Evolutionary conservation across 1,284 basidiomycete species (phyloP).

Genomic region (Leccinum subatratum): DNA sequence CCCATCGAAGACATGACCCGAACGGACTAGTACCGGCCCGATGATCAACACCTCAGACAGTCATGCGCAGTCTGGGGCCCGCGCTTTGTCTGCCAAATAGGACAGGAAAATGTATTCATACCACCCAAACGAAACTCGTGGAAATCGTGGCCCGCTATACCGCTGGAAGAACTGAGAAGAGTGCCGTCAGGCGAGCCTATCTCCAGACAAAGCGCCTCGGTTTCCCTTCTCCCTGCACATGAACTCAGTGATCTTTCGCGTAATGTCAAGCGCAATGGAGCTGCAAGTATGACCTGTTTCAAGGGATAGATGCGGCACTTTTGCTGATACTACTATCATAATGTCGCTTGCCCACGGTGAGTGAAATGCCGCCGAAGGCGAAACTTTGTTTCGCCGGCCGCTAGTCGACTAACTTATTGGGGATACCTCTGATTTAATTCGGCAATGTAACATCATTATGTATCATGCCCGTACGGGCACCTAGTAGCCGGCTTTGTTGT

Average conservation of each 20-base stretch:
- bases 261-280: constrained; percentile 48
- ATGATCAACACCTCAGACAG: not conserved
- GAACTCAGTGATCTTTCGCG: constrained; percentile 51
- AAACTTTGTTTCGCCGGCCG: too few species aligned
- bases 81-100: constrained; percentile 53
- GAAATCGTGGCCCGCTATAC: constrained; percentile 41
- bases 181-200: constrained; percentile 29
- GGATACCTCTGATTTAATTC: too few species aligned
- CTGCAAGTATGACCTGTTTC: constrained; percentile 35
- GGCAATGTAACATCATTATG: too few species aligned
- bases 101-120: constrained; percentile 61
- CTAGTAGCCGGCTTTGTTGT: too few species aligned
- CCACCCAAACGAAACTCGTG: constrained; percentile 54
- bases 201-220: constrained; percentile 16
- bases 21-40: constrained; percentile 44
- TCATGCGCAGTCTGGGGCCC: constrained; percentile 1
- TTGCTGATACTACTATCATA: constrained; percentile 28
- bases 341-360: too few species aligned
- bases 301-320: constrained; percentile 41
- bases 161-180: constrained; percentile 56
- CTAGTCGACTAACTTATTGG: too few species aligned
- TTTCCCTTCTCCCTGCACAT: constrained; percentile 42
- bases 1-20: constrained; percentile 63
- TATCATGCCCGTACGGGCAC: too few species aligned
- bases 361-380: too few species aligned